These are phyloP conservation scores for Fusarium veterinarium DNA, from an alignment of 2,329 filamentous ascomycete species.

Conservation along the genomic window DNA sequence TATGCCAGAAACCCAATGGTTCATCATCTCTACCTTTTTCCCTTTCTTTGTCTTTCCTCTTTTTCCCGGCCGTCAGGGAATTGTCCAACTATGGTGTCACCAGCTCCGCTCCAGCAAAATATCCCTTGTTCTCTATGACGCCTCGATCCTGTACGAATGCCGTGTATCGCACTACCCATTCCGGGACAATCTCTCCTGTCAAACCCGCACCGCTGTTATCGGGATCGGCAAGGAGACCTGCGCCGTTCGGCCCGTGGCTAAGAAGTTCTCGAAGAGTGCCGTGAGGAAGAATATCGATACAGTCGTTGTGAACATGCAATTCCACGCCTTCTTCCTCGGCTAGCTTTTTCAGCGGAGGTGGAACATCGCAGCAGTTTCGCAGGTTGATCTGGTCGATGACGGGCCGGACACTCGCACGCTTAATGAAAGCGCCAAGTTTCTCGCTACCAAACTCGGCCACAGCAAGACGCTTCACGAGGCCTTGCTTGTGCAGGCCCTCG, in stretches of 20 bases:
- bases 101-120: constrained; percentile 88
- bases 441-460: constrained; percentile 92
- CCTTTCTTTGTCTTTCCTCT: neutral
- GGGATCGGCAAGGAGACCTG: constrained; percentile 77
- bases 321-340: constrained; percentile 88
- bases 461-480: constrained; percentile 80
- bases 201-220: constrained; percentile 67
- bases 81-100: constrained; percentile 50
- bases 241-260: constrained; percentile 76
- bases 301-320: constrained; percentile 92
- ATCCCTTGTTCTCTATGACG: constrained; percentile 98
- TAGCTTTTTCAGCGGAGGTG: constrained; percentile 84
- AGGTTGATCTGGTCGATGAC: constrained; percentile 96
- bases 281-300: constrained; percentile 87
- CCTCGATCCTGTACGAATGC: constrained; percentile 93
- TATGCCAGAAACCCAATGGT: constrained; percentile 17
- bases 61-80: neutral
- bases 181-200: constrained; percentile 81
- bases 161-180: constrained; percentile 98
- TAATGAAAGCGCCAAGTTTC: constrained; percentile 81
- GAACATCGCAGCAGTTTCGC: constrained; percentile 94
- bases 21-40: neutral
- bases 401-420: constrained; percentile 76
- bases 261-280: constrained; percentile 88
- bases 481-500: constrained; percentile 77